Conservation (phyloP, 805 yeast species). For the Candida parachauliodes region DNA sequence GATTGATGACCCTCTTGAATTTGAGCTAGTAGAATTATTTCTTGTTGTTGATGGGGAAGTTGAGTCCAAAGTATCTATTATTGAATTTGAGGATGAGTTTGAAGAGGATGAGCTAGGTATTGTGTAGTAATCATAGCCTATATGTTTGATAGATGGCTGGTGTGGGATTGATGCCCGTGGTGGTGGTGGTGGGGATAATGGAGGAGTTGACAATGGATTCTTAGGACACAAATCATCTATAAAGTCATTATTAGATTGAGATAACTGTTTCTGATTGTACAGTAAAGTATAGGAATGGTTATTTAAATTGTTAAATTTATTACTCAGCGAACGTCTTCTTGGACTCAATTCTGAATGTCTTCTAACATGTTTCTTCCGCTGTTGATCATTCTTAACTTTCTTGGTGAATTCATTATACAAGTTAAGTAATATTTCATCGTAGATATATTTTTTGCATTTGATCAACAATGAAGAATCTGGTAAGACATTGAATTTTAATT, state of each 20-base stretch:
- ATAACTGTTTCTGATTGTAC: background rate
- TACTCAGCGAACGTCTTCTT: too few relatives aligned
- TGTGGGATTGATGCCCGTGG: background rate
- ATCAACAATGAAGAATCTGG: slow-evolving; percentile 7
- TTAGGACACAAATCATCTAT: slow-evolving; percentile 1
- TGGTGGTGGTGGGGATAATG: slow-evolving; percentile 1
- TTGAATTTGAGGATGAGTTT: background rate
- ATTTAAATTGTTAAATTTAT: background rate
- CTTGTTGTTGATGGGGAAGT: slow-evolving; percentile 5
- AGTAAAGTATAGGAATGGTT: background rate
- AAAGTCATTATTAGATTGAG: background rate
- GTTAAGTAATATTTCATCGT: slow-evolving; percentile 11
- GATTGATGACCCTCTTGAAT: background rate
- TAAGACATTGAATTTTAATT: slow-evolving; percentile 1
- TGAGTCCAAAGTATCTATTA: background rate
- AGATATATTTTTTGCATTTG: slow-evolving; percentile 9
- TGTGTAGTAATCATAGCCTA: slow-evolving; percentile 10
- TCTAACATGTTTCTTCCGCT: background rate
- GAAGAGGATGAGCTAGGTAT: slow-evolving; percentile 5
- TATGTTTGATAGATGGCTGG: background rate
- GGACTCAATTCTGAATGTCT: background rate
- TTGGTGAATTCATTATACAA: slow-evolving; percentile 11
- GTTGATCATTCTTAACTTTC: slow-evolving; percentile 3
- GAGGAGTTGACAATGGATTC: slow-evolving; percentile 1
- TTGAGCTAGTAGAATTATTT: slow-evolving; percentile 7